Evolutionary conservation across 1,284 basidiomycete genomes (phyloP).

Genomic region (Vanrija pseudolonga): DNA sequence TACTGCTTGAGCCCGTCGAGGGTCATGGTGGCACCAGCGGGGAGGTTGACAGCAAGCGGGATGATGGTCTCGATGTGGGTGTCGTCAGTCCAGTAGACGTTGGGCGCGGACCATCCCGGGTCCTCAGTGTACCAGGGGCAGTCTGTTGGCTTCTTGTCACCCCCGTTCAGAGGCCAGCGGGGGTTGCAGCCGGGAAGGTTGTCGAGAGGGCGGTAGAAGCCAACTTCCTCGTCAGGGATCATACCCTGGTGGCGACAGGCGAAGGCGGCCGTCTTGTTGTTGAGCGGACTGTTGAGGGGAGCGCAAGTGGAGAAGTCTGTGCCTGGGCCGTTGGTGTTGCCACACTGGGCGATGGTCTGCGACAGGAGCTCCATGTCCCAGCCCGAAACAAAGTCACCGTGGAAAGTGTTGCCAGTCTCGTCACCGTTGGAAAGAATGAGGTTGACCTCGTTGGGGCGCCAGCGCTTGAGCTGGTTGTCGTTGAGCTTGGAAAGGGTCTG

Average conservation of each 20-base stretch:
- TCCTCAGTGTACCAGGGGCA: background rate
- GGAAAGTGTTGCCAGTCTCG: conserved; percentile 17
- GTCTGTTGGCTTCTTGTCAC: background rate
- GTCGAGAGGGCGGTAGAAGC: conserved; percentile 4
- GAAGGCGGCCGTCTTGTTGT: background rate
- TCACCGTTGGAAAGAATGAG: conserved; percentile 27
- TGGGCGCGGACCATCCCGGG: conserved; percentile 1
- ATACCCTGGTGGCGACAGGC: conserved; percentile 11
- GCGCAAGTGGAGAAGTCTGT: background rate
- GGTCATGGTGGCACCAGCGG: too few species aligned
- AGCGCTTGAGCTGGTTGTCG: background rate
- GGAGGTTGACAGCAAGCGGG: background rate
- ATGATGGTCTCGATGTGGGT: background rate
- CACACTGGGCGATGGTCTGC: conserved; percentile 37
- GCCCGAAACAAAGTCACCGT: conserved; percentile 42
- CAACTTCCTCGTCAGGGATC: conserved; percentile 15
- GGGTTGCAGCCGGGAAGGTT: conserved; percentile 12
- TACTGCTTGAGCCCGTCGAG: too few species aligned
- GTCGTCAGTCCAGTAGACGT: background rate
- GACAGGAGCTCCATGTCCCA: conserved; percentile 18
- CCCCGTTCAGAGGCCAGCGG: conserved; percentile 2
- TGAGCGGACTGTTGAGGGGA: background rate
- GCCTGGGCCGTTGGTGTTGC: conserved; percentile 6
- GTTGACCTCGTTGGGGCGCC: conserved; percentile 20
- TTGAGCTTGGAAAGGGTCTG: background rate